These are phyloP conservation scores for Mikania micrantha DNA, from an alignment of 129 eudicot genomes.

Conservation along the genomic window DNA sequence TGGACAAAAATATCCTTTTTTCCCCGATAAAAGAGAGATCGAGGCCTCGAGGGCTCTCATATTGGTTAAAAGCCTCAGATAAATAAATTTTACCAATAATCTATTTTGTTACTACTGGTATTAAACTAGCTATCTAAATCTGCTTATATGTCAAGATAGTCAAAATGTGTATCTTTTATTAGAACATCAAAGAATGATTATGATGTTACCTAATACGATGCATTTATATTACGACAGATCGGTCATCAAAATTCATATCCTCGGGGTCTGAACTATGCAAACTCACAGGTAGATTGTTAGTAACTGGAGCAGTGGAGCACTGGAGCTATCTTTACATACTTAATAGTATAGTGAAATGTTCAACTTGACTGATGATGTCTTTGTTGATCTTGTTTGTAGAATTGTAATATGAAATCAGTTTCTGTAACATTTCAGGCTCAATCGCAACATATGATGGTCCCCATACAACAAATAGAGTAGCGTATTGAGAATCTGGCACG, in stretches of 20 bases:
- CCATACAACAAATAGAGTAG: conserved; percentile 54
- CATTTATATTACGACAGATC: conserved; percentile 24
- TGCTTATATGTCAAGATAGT: background rate
- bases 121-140: background rate
- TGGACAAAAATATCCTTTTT: background rate
- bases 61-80: background rate
- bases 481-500: background rate
- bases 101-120: background rate
- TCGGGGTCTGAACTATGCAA: conserved; percentile 57
- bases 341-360: background rate
- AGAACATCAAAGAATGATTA: background rate
- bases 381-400: background rate
- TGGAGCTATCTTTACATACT: background rate
- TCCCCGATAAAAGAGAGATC: background rate
- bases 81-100: too few relatives aligned
- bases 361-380: background rate
- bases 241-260: conserved; percentile 55
- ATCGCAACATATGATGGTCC: conserved; percentile 58
- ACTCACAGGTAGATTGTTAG: conserved; percentile 48
- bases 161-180: background rate
- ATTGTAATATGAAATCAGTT: conserved; percentile 5
- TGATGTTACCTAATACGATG: conserved; percentile 5
- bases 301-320: background rate
- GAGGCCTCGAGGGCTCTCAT: background rate
- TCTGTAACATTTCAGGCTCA: conserved; percentile 28